Conservation (phyloP, 805 yeast genomes). For the Komagataella populi region DNA sequence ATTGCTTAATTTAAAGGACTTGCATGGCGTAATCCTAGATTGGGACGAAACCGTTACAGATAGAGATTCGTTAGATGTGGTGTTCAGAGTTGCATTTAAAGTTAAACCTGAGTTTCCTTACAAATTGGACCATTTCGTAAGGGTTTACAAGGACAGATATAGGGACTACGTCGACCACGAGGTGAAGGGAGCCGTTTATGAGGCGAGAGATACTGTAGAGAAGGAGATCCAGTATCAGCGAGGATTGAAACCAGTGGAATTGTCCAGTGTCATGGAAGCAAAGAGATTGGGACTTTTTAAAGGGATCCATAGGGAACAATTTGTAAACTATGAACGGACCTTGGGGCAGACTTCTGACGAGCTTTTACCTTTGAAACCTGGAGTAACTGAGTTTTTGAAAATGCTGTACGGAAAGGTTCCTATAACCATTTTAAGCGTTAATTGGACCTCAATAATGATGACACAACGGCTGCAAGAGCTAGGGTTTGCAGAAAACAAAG, state of each 20-base stretch:
- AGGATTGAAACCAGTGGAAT: conserved; percentile 31
- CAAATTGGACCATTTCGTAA: conserved; percentile 27
- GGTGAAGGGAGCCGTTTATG: conserved; percentile 13
- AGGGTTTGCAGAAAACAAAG: background rate
- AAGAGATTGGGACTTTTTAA: background rate
- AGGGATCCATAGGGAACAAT: background rate
- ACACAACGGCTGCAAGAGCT: background rate
- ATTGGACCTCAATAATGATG: background rate
- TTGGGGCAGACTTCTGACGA: background rate
- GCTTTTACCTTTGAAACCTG: background rate
- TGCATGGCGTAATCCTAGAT: conserved; percentile 27
- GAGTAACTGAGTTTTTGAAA: background rate
- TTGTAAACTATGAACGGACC: background rate
- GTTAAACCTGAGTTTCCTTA: conserved; percentile 22
- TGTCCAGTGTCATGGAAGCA: conserved; percentile 23
- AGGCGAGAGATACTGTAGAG: conserved; percentile 17
- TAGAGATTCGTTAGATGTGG: conserved; percentile 36
- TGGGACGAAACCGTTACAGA: conserved; percentile 58
- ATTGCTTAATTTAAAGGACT: background rate
- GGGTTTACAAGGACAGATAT: conserved; percentile 26
- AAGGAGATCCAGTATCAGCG: conserved; percentile 32
- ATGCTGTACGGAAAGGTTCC: background rate
- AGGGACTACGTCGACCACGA: conserved; percentile 11
- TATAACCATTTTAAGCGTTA: background rate
- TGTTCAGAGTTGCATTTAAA: conserved; percentile 34